These are phyloP conservation scores for Aspergillus chevalieri DNA, from an alignment of 2,329 filamentous ascomycete genomes.

Conservation along the genomic window DNA sequence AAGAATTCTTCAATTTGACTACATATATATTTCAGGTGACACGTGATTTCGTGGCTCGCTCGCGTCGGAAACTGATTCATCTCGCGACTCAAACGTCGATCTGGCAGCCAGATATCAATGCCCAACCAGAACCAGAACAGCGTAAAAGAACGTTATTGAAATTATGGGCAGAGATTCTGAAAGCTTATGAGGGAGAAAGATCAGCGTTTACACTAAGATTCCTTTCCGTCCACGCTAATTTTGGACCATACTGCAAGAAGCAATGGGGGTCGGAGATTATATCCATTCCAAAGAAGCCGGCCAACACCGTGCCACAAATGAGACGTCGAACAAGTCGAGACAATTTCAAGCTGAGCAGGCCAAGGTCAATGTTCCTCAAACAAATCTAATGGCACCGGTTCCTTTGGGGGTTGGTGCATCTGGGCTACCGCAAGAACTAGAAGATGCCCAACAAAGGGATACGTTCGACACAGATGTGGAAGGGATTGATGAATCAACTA, in stretches of 20 bases:
- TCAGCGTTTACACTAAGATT: background rate
- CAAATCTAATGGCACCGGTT: conserved; percentile 17
- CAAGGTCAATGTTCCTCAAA: conserved; percentile 27
- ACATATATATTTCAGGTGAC: conserved; percentile 1
- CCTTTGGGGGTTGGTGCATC: conserved; percentile 10
- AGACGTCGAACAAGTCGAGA: conserved; percentile 21
- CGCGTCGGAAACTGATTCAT: conserved; percentile 10
- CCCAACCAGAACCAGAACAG: background rate
- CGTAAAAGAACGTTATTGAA: background rate
- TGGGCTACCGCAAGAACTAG: conserved; percentile 11
- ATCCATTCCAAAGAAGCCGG: conserved; percentile 34
- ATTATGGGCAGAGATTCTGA: background rate
- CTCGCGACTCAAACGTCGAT: background rate
- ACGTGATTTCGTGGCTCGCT: conserved; percentile 27
- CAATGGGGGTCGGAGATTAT: conserved; percentile 39
- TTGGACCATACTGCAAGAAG: conserved; percentile 6
- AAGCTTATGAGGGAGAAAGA: background rate
- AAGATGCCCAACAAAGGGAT: conserved; percentile 20
- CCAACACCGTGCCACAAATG: conserved; percentile 20
- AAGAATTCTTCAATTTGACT: too few relatives aligned
- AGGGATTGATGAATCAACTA: conserved; percentile 39
- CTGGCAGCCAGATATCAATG: background rate
- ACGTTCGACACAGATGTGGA: conserved; percentile 41
- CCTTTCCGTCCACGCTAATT: background rate
- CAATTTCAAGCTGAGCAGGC: conserved; percentile 30